Evolutionary conservation across 305 asterid genomes (phyloP).

Genomic region (Rubia peregrina): DNA sequence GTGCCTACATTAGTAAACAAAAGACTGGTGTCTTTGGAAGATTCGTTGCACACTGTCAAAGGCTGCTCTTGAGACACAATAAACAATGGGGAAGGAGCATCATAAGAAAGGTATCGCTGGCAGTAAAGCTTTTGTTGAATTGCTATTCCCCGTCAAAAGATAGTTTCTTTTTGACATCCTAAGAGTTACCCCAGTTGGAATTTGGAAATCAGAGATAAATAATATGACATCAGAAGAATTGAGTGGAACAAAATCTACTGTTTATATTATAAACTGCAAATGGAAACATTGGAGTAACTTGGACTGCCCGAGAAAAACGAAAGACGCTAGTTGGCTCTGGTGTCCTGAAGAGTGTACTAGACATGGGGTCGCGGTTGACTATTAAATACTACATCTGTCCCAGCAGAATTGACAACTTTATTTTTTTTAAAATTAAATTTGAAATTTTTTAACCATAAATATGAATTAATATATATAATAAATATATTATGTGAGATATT

Average conservation of each 20-base stretch:
- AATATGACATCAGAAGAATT: background rate
- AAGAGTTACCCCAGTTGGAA: background rate
- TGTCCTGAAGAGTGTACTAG: background rate
- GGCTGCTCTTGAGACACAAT: constrained; percentile 31
- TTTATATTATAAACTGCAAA: background rate
- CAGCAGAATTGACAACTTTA: no score
- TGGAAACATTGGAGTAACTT: background rate
- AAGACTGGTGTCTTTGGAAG: constrained; percentile 23
- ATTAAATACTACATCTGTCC: no score
- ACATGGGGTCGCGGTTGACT: background rate
- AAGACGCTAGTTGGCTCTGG: background rate
- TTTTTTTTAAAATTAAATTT: no score
- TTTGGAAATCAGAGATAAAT: background rate
- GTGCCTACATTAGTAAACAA: constrained; percentile 22
- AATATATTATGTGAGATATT: no score
- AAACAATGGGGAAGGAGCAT: constrained; percentile 29
- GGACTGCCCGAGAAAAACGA: constrained; percentile 1
- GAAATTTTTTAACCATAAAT: no score
- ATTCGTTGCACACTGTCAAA: constrained; percentile 49
- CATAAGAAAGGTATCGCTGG: constrained; percentile 40
- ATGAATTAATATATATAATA: no score
- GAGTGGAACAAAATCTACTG: background rate
- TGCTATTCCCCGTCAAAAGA: background rate
- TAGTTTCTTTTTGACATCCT: background rate
- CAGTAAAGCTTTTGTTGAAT: constrained; percentile 4